Percentiles rank a stretch among this genome's conserved stretches.
These are phyloP conservation scores for Axilococcus clingmanii DNA, from an alignment of 139 green algal genomes.

Conservation along the genomic window DNA sequence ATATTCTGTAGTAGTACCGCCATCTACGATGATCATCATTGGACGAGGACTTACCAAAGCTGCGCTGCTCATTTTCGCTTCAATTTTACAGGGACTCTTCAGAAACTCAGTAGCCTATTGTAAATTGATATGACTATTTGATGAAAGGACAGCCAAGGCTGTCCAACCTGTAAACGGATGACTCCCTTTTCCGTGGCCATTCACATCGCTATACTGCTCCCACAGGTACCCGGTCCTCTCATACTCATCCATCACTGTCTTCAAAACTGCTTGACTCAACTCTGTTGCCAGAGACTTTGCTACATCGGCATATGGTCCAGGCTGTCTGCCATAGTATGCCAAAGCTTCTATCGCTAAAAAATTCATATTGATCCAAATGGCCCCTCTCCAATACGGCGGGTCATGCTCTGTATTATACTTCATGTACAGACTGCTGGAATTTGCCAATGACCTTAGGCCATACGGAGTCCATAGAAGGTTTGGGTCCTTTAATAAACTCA, in stretches of 20 bases:
- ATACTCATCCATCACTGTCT: constrained; percentile 67
- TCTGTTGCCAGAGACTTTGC: constrained; percentile 29
- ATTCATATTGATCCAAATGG: constrained; percentile 95
- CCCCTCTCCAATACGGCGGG: constrained; percentile 83
- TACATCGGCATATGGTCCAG: constrained; percentile 15
- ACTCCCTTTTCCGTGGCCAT: constrained; percentile 60
- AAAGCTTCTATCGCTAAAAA: constrained; percentile 69
- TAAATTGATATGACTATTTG: no score
- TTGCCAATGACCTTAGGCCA: constrained; percentile 60
- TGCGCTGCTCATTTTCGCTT: no score
- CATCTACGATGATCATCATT: no score
- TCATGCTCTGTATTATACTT: constrained; percentile 84
- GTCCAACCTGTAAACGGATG: constrained; percentile 95
- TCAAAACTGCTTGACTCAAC: constrained; percentile 53
- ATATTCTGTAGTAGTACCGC: no score
- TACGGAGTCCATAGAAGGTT: constrained; percentile 62
- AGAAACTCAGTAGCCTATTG: no score
- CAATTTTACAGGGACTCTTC: no score
- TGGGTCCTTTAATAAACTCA: constrained; percentile 47
- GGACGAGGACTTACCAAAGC: no score
- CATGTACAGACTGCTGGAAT: constrained; percentile 53
- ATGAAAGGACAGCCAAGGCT: constrained; percentile 72
- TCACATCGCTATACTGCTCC: constrained; percentile 79
- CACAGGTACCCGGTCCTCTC: constrained; percentile 63
- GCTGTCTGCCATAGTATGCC: constrained; percentile 29